Conservation (phyloP, 2,329 filamentous ascomycete genomes). For the Ceratocystis huliohia region DNA sequence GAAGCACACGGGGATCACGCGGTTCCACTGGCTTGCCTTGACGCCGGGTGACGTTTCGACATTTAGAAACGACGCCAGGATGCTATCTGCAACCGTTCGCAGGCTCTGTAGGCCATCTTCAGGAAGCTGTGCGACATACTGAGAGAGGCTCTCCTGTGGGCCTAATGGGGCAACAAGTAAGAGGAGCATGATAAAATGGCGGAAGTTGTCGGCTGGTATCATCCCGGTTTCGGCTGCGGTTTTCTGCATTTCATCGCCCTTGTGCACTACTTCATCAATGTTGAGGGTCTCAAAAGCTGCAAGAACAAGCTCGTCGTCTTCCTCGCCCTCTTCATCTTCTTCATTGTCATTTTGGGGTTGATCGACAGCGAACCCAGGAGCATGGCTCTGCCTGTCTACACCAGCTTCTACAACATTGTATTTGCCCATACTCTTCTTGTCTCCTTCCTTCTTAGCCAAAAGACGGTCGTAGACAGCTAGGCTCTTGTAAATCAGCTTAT, state of each 20-base stretch:
- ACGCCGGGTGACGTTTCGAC: conserved; percentile 52
- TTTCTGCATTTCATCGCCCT: conserved; percentile 35
- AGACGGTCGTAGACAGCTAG: conserved; percentile 55
- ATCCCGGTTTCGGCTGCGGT: conserved; percentile 41
- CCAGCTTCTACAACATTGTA: conserved; percentile 10
- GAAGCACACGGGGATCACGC: conserved; percentile 45
- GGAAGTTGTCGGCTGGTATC: conserved; percentile 61
- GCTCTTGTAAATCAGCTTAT: conserved; percentile 56
- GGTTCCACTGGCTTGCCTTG: conserved; percentile 48
- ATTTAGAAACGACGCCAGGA: conserved; percentile 53
- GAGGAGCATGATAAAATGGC: conserved; percentile 56
- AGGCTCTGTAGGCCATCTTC: conserved; percentile 40
- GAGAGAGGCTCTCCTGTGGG: conserved; percentile 51
- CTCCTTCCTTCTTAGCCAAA: conserved; percentile 13
- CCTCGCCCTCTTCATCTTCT: conserved; percentile 31
- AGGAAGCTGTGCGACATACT: conserved; percentile 45
- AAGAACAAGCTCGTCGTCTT: conserved; percentile 47
- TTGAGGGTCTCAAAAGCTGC: conserved; percentile 58
- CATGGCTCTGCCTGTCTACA: conserved; percentile 18
- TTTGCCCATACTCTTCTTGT: conserved; percentile 22
- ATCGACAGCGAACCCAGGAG: conserved; percentile 36
- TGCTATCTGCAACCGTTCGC: conserved; percentile 47
- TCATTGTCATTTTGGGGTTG: conserved; percentile 32
- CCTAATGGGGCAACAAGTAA: conserved; percentile 53
- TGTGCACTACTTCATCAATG: conserved; percentile 47